phyloP scores from a whole-genome alignment of 805 yeast genomes.

The Debaryomyces hansenii region DNA sequence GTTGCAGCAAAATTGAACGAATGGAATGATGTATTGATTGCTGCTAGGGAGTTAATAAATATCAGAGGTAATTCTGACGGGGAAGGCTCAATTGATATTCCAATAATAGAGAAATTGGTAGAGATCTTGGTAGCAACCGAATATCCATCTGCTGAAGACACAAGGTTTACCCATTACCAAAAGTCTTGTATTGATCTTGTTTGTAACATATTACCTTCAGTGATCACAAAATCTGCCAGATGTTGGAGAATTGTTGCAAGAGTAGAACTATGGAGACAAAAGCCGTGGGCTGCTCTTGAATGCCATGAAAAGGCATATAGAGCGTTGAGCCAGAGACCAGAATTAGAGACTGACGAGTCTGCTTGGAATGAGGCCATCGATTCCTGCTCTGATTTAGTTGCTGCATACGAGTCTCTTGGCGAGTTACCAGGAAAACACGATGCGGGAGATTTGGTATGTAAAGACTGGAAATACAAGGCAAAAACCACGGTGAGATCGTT shows the following conservation, averaged over 20 bases:
- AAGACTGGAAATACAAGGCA: slow-evolving; percentile 89
- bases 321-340: slow-evolving; percentile 64
- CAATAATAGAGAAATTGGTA: slow-evolving; percentile 71
- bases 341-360: slow-evolving; percentile 56
- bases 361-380: slow-evolving; percentile 81
- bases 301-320: slow-evolving; percentile 86
- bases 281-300: slow-evolving; percentile 86
- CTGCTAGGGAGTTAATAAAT: slow-evolving; percentile 62
- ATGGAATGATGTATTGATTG: slow-evolving; percentile 85
- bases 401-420: slow-evolving; percentile 88
- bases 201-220: slow-evolving; percentile 65
- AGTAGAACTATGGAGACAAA: slow-evolving; percentile 82
- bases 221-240: slow-evolving; percentile 65
- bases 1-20: slow-evolving; percentile 81
- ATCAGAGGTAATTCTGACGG: slow-evolving; percentile 56
- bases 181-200: slow-evolving; percentile 67
- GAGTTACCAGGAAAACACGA: slow-evolving; percentile 76
- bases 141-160: slow-evolving; percentile 40
- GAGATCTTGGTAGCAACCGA: slow-evolving; percentile 58
- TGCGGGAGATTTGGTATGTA: slow-evolving; percentile 82
- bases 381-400: slow-evolving; percentile 72
- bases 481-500: slow-evolving; percentile 68
- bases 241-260: slow-evolving; percentile 83
- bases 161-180: slow-evolving; percentile 60
- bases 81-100: slow-evolving; percentile 69